phyloP scores from a whole-genome alignment of 1,284 basidiomycete genomes.

The Puccinia polysora region DNA sequence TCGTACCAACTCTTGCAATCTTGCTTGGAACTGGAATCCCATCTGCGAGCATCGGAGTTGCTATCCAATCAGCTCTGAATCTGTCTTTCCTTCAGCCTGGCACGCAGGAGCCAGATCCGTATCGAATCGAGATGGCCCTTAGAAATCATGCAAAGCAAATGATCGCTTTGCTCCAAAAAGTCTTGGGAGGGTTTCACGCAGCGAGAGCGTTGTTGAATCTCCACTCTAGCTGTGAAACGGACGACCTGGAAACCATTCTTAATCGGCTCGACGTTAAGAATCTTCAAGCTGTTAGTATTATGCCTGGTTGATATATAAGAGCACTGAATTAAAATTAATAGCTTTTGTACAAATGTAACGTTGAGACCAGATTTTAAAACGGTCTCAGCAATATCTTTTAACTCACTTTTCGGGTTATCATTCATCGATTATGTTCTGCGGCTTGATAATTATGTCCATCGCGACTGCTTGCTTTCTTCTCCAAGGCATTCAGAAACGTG shows the following conservation, averaged over 20 bases:
- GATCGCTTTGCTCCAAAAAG: not conserved
- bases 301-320: not conserved
- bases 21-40: constrained; percentile 47
- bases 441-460: constrained; percentile 7
- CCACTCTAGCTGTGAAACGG: not conserved
- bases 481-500: not conserved
- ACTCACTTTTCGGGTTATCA: constrained; percentile 44
- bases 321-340: not conserved
- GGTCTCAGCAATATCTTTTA: constrained; percentile 45
- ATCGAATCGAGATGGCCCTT: constrained; percentile 9
- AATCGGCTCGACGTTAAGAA: constrained; percentile 1
- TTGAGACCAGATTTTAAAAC: constrained; percentile 45
- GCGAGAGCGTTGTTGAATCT: not conserved
- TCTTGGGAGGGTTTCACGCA: not conserved
- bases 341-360: too few species aligned
- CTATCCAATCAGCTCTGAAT: constrained; percentile 45
- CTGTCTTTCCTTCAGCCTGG: not conserved
- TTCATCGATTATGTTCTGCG: constrained; percentile 29
- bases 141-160: constrained; percentile 33
- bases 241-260: constrained; percentile 4
- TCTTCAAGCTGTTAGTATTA: constrained; percentile 15
- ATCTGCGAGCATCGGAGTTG: constrained; percentile 47
- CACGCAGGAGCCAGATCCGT: not conserved
- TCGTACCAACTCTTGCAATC: constrained; percentile 47
- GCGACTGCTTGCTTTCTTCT: constrained; percentile 2